Evolutionary conservation across 2,329 filamentous ascomycete genomes (phyloP), one percentile per base, ranked within the genome.

Genomic region (Falciphora oryzae): DNA sequence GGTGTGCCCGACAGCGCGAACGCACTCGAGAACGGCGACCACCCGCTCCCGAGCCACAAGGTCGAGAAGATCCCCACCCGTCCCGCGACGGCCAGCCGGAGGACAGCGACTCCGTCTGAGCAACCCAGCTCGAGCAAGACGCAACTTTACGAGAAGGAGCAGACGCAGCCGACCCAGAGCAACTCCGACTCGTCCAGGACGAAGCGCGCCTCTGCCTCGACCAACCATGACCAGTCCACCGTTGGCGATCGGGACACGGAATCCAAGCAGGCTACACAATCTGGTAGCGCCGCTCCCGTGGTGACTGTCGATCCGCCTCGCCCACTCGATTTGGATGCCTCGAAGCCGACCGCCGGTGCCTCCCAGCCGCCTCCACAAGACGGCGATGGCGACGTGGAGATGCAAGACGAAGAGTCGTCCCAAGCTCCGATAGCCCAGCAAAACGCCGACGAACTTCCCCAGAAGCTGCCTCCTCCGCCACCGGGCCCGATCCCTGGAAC

Each of bases 331-430:
- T 69, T 71, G 35, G 59, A 63, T 18, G 16, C 61, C 10, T 13
- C 29, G 10, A 53, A 31, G 14, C 14, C 38, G n/a, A n/a, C 50
- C 3, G 25, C 32, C 18, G 14, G 28, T 27, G 59, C 59, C n/a
- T 38, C 32, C 25, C 59, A 61, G 28, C 61, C 67, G 16, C 59
- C 68, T n/a, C 73, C 71, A 61, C 80, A 78, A 68, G 75, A 80
- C 67, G 75, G 83, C 4, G 85, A 88, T 69, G 82, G 85, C 31
- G 88, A 92, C 74, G 80, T 89, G 64, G 82, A 87, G 64, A 91
- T 92, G 85, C 81, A 82, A 50, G 89, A 91, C 74, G 82, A 84
- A 35, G 80, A 82, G 57, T 78, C 82, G 65, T 73, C 80, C 50
- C 82, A 86, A 63, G 77, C 70, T 69, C 50, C 53, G 13, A 16